These are phyloP conservation scores for Ophiostoma ips DNA, from an alignment of 2,329 filamentous ascomycete species.

Conservation along the genomic window DNA sequence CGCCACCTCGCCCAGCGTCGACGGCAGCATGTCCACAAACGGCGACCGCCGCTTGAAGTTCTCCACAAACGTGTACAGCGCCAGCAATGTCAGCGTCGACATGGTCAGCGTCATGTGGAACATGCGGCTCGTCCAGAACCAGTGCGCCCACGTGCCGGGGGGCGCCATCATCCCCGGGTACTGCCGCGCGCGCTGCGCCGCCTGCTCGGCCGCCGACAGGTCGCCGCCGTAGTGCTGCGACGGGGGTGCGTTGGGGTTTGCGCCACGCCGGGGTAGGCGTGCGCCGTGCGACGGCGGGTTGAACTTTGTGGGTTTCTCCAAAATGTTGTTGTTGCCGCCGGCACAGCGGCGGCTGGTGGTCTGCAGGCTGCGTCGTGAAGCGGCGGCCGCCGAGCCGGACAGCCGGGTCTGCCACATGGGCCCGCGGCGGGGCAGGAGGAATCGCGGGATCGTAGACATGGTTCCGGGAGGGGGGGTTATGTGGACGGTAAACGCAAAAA, in stretches of 20 bases:
- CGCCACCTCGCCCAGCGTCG: constrained; percentile 48
- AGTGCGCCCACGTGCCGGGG: constrained; percentile 66
- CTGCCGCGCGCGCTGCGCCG: constrained; percentile 51
- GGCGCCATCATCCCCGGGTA: constrained; percentile 89
- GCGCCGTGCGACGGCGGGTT: constrained; percentile 81
- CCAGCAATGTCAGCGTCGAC: constrained; percentile 40
- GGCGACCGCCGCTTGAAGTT: constrained; percentile 72
- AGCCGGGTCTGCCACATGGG: constrained; percentile 35
- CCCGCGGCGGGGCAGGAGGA: constrained; percentile 51
- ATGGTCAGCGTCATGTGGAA: constrained; percentile 77
- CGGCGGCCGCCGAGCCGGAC: not conserved
- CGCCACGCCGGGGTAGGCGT: constrained; percentile 43
- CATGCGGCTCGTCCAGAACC: constrained; percentile 63
- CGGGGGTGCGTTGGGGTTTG: constrained; percentile 20
- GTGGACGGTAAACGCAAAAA: not conserved
- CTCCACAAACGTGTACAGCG: constrained; percentile 56
- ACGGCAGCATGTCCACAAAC: constrained; percentile 65
- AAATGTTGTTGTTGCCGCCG: constrained; percentile 27
- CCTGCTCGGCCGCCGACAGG: constrained; percentile 49
- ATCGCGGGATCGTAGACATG: constrained; percentile 45
- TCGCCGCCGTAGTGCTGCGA: constrained; percentile 64
- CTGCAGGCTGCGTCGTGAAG: not conserved
- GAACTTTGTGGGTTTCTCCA: constrained; percentile 82
- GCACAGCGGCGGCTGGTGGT: not conserved
- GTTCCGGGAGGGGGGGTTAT: not conserved